Evolutionary conservation across 2,329 filamentous ascomycete species (phyloP).

Genomic region (Septoria petroselini): DNA sequence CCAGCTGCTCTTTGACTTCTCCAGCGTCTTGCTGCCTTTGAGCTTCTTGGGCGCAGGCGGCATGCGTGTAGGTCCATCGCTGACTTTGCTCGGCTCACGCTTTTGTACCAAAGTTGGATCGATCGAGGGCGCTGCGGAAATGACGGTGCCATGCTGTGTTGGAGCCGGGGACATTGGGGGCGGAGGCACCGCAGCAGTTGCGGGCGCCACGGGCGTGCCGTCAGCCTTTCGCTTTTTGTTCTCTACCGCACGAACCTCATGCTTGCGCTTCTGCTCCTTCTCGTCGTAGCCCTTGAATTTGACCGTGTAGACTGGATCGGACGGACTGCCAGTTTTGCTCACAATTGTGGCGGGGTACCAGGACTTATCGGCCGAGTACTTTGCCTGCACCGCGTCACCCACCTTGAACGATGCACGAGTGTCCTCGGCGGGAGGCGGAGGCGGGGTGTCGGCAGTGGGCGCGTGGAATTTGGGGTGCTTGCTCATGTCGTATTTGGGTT

Average conservation of each 20-base stretch:
- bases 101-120: conserved; percentile 64
- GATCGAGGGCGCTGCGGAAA: conserved; percentile 64
- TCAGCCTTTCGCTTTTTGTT: conserved; percentile 71
- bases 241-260: conserved; percentile 74
- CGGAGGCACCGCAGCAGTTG: conserved; percentile 36
- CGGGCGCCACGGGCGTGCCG: conserved; percentile 53
- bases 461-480: conserved; percentile 70
- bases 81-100: conserved; percentile 59
- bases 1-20: conserved; percentile 90
- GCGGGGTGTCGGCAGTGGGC: conserved; percentile 24
- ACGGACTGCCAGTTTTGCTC: conserved; percentile 87
- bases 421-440: conserved; percentile 39
- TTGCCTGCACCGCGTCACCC: conserved; percentile 85
- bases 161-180: conserved; percentile 37
- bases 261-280: conserved; percentile 72
- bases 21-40: conserved; percentile 87
- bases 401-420: conserved; percentile 65
- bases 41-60: conserved; percentile 64
- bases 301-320: conserved; percentile 87
- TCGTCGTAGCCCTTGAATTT: conserved; percentile 86
- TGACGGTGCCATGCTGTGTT: conserved; percentile 53
- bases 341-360: conserved; percentile 94
- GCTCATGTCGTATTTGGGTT: conserved; percentile 37
- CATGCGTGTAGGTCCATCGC: conserved; percentile 51
- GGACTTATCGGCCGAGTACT: conserved; percentile 86